phyloP scores from a whole-genome alignment of 106 monocot genomes.

The Amphibolis antarctica region DNA sequence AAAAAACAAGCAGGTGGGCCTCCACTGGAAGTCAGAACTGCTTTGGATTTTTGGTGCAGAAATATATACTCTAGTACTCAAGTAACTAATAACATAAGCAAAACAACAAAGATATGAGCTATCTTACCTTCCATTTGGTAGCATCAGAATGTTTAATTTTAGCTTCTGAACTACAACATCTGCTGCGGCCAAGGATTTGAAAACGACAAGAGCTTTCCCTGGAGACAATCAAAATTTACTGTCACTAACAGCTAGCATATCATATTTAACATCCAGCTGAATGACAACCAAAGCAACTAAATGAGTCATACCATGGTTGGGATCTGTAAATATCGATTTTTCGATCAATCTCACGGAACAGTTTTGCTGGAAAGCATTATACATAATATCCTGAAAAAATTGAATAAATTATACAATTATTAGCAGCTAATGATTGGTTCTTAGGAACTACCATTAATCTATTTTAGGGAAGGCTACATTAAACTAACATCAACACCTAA shows the following conservation, averaged over 20 bases:
- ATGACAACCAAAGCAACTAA: not conserved
- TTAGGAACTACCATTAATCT: no score
- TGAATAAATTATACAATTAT: not conserved
- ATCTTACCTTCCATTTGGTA: constrained; percentile 7
- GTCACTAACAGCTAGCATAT: not conserved
- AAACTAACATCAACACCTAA: no score
- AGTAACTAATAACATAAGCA: no score
- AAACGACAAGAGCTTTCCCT: constrained; percentile 14
- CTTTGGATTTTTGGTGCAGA: no score
- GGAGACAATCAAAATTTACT: not conserved
- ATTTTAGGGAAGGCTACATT: no score
- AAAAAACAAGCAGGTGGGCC: no score
- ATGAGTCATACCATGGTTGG: constrained; percentile 3
- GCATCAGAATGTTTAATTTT: constrained; percentile 32
- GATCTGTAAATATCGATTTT: constrained; percentile 6
- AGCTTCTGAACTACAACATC: constrained; percentile 33
- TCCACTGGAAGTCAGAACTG: no score
- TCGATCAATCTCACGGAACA: constrained; percentile 10
- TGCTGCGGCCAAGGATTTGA: constrained; percentile 40
- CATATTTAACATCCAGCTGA: no score
- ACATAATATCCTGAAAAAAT: constrained; percentile 3
- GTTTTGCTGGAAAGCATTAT: constrained; percentile 7
- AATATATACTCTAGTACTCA: no score
- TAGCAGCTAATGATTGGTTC: not conserved
- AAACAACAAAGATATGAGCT: not conserved